Base-by-base conservation (phyloP, 495 filamentous ascomycete genomes). In the Penicillium crystallinum region DNA sequence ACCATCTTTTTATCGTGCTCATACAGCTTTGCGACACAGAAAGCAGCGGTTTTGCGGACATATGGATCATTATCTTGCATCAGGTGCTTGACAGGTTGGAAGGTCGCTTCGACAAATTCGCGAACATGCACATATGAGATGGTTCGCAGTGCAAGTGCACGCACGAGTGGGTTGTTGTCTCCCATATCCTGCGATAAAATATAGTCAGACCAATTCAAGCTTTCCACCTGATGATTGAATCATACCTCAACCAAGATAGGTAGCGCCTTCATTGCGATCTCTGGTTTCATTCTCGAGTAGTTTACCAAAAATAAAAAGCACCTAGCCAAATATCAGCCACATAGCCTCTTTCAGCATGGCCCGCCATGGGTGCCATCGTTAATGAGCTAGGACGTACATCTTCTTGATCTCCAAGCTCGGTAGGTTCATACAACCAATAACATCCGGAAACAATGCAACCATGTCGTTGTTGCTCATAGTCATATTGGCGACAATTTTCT, bases 401-500 rank as follows among this genome's bases (percentile, higher is more conserved):
- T 99, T 99, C 81, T 99, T 99, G 72, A 99, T 97, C 76, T 99
- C 93, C 66, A 97, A 73, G 58, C 86, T 91, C 38, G 86, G 86
- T 49, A 97, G 87, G 51, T 86, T 83, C 93, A 99, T 99, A 75
- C 91, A 96, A 44, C 75, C 84, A 59, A 97, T 85, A 33, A 99
- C 85, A 68, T 99, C 93, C 21, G 95, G 91, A 58, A 99, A 99
- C 52, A 99, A 73, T 19, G 88, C 90, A 46, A 97, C 87, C 93
- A 99, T 99, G 70, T 99, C 93, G 62, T 99, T 99, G 70, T 97
- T 99, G 81, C 90, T 96, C 93, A 97, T 97, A 49, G 93, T 97
- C 93, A 99, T 97, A 66, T 97, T 99, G 58, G 93, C 93, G 63
- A 99, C 93, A 58, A 99, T 97, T 79, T 97, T 97, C 83, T 99